A percentile compares a stretch with the other conserved stretches of the same genome.
Evolutionary conservation across 1,284 basidiomycete species (phyloP).

Genomic region (Microbotryum scabiosae): DNA sequence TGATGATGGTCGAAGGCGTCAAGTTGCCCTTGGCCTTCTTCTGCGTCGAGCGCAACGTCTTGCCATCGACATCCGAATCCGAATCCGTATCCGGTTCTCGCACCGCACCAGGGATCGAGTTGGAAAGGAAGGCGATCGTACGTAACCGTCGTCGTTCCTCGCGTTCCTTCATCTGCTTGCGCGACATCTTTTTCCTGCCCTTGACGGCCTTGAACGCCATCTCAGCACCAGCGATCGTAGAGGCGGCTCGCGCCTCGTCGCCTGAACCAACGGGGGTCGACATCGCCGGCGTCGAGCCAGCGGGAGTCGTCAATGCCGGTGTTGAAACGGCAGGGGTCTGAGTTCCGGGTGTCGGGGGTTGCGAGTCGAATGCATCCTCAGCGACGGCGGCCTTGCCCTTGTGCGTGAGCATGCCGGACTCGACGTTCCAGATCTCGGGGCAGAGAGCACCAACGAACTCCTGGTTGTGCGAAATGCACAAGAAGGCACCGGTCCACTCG

Average conservation of each 20-base stretch:
- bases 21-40: neutral
- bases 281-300: conserved; percentile 36
- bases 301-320: conserved; percentile 43
- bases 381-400: conserved; percentile 78
- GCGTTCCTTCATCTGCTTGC: conserved; percentile 73
- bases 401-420: conserved; percentile 66
- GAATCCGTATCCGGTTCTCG: conserved; percentile 41
- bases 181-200: conserved; percentile 86
- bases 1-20: too few relatives aligned
- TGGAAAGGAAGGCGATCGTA: conserved; percentile 74
- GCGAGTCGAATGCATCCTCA: conserved; percentile 59
- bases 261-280: conserved; percentile 43
- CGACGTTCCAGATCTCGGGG: conserved; percentile 58
- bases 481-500: conserved; percentile 92
- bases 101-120: conserved; percentile 51
- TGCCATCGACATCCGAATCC: conserved; percentile 19
- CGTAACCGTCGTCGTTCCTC: conserved; percentile 43
- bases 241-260: conserved; percentile 38
- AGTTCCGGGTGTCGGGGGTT: conserved; percentile 49
- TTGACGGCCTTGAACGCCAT: conserved; percentile 43
- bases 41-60: neutral
- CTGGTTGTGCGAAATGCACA: conserved; percentile 90
- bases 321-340: conserved; percentile 47
- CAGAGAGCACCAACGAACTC: conserved; percentile 81
- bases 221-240: conserved; percentile 22